Percentiles rank a stretch among this genome's conserved stretches.
Evolutionary conservation across 2,329 filamentous ascomycete genomes (phyloP).

Genomic region (Tolypocladium ovalisporum): DNA sequence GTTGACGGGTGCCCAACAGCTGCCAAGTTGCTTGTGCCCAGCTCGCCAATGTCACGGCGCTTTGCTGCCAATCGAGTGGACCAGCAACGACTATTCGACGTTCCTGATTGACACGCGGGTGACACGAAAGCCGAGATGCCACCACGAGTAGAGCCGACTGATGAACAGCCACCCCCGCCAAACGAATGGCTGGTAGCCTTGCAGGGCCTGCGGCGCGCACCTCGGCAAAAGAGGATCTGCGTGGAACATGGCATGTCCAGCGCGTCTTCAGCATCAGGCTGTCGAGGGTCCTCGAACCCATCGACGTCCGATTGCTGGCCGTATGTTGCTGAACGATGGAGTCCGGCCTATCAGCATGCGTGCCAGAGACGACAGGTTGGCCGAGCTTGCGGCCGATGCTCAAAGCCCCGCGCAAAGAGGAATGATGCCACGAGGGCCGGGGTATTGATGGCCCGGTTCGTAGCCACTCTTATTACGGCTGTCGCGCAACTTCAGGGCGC

Average conservation of each 20-base stretch:
- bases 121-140: background rate
- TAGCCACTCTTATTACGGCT: constrained; percentile 9
- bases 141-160: no score
- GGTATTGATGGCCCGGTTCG: constrained; percentile 19
- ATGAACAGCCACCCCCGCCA: background rate
- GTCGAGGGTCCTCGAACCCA: background rate
- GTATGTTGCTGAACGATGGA: background rate
- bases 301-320: background rate
- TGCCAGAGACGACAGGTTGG: background rate
- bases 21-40: background rate
- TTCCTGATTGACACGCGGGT: background rate
- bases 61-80: background rate
- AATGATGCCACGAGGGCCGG: constrained; percentile 7
- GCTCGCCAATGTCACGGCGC: background rate
- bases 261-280: background rate
- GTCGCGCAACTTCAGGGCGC: background rate
- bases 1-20: background rate
- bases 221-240: background rate
- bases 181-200: background rate
- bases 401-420: background rate
- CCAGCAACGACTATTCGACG: background rate
- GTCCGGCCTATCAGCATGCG: background rate
- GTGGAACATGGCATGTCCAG: background rate
- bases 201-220: background rate
- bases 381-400: background rate